Conservation (phyloP, 345 rosid genomes). For the Mangifera indica region DNA sequence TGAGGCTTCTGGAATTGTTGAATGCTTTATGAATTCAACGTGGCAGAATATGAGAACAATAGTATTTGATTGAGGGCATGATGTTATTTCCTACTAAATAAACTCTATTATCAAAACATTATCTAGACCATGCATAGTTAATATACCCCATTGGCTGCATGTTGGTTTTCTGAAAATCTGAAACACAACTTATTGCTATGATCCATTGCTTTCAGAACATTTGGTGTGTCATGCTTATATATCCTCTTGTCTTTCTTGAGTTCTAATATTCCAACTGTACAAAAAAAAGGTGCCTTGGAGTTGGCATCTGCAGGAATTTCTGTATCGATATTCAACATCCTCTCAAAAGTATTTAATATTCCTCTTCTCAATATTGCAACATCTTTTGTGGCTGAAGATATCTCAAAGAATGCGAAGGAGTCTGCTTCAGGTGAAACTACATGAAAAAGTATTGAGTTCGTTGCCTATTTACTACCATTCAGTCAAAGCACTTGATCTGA, state of each 20-base stretch:
- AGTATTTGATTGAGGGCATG: too few relatives aligned
- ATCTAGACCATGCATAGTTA: too few relatives aligned
- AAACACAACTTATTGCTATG: not conserved
- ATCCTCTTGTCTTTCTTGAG: not conserved
- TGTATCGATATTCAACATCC: constrained; percentile 29
- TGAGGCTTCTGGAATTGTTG: not conserved
- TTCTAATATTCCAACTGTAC: constrained; percentile 8
- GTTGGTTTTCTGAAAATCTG: not conserved
- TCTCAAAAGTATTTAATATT: constrained; percentile 35
- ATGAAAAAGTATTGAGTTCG: not conserved
- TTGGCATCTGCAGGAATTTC: constrained; percentile 25
- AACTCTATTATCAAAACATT: too few relatives aligned
- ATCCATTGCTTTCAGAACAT: not conserved
- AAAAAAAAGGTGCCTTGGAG: constrained; percentile 24
- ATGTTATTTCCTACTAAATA: too few relatives aligned
- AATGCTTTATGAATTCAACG: not conserved
- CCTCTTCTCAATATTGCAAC: constrained; percentile 37
- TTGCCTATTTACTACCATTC: not conserved
- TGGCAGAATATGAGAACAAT: too few relatives aligned
- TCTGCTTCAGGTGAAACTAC: constrained; percentile 17
- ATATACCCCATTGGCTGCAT: too few relatives aligned
- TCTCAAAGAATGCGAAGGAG: constrained; percentile 16
- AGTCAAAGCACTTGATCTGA: too few relatives aligned
- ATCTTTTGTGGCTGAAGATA: constrained; percentile 38
- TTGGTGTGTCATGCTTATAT: not conserved